Evolutionary conservation across 352 stramenopile genomes (phyloP).

Genomic region (Pythium monospermum): DNA sequence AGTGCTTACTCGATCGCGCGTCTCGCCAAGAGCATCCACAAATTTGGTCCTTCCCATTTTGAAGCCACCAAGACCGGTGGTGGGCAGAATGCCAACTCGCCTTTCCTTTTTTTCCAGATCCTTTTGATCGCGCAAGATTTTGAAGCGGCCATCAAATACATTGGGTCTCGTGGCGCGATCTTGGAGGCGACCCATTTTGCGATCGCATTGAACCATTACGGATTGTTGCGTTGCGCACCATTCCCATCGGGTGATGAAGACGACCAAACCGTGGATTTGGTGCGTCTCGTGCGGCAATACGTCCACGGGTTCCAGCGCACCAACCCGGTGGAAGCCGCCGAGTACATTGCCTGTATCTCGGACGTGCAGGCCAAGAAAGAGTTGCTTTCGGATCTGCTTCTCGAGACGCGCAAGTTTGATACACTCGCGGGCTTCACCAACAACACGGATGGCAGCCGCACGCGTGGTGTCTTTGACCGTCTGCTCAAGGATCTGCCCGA

Average conservation of each 20-base stretch:
- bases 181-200: slow-evolving; percentile 79
- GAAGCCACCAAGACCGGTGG: slow-evolving; percentile 36
- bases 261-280: slow-evolving; percentile 52
- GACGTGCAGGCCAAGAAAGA: slow-evolving; percentile 62
- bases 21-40: slow-evolving; percentile 68
- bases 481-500: slow-evolving; percentile 67
- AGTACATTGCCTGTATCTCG: slow-evolving; percentile 75
- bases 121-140: slow-evolving; percentile 76
- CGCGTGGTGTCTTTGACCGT: slow-evolving; percentile 65
- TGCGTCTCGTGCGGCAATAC: slow-evolving; percentile 80
- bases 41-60: slow-evolving; percentile 70
- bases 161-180: slow-evolving; percentile 70
- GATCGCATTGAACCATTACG: slow-evolving; percentile 76
- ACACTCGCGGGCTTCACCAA: slow-evolving; percentile 73
- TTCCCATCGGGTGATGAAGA: slow-evolving; percentile 60
- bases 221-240: slow-evolving; percentile 50
- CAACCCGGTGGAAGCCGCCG: slow-evolving; percentile 67
- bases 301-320: slow-evolving; percentile 77
- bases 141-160: slow-evolving; percentile 76
- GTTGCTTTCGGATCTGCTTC: slow-evolving; percentile 60
- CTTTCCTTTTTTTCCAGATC: slow-evolving; percentile 81
- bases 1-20: slow-evolving; percentile 59
- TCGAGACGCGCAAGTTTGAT: slow-evolving; percentile 81
- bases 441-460: slow-evolving; percentile 79
- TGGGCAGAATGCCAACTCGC: slow-evolving; percentile 33